Percentiles rank a stretch among this genome's conserved stretches.
These are phyloP conservation scores for Acrocalymma vagum DNA, from an alignment of 2,329 filamentous ascomycete genomes.

Conservation along the genomic window DNA sequence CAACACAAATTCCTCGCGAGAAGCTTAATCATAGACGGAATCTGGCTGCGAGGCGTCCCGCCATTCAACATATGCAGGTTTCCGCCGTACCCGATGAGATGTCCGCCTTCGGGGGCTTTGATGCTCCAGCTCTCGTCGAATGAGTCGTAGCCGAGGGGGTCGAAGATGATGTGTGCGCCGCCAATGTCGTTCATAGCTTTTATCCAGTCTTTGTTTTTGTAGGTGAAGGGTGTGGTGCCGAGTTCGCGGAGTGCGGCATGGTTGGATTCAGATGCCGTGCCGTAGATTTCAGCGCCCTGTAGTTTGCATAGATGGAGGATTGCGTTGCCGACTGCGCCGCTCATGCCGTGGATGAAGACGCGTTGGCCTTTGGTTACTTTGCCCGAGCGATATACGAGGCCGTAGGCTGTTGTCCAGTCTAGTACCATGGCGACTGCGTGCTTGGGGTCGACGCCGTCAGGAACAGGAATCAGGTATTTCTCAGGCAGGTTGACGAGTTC, in stretches of 20 bases:
- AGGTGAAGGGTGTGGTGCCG: slow-evolving; percentile 56
- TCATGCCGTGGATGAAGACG: slow-evolving; percentile 62
- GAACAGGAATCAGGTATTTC: slow-evolving; percentile 56
- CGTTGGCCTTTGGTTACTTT: slow-evolving; percentile 54
- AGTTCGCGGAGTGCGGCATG: slow-evolving; percentile 50
- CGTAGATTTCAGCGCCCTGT: slow-evolving; percentile 58
- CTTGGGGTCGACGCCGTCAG: slow-evolving; percentile 50
- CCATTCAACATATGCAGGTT: slow-evolving; percentile 34
- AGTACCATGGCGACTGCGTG: slow-evolving; percentile 53
- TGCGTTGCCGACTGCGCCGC: slow-evolving; percentile 59
- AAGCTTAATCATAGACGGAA: slow-evolving; percentile 29
- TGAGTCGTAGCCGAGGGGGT: slow-evolving; percentile 60
- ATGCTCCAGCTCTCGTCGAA: slow-evolving; percentile 61
- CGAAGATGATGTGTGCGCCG: slow-evolving; percentile 59
- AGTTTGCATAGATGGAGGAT: slow-evolving; percentile 53
- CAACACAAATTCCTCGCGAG: slow-evolving; percentile 30
- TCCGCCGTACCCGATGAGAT: slow-evolving; percentile 40
- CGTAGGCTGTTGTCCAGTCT: slow-evolving; percentile 55
- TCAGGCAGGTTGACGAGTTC: slow-evolving; percentile 58
- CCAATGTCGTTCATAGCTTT: slow-evolving; percentile 54
- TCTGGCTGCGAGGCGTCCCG: slow-evolving; percentile 22
- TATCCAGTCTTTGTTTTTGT: slow-evolving; percentile 61
- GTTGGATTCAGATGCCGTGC: slow-evolving; percentile 58
- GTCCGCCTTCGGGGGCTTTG: slow-evolving; percentile 46
- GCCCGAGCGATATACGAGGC: slow-evolving; percentile 41